Conservation (phyloP, 805 yeast species). For the Teunomyces stri region DNA sequence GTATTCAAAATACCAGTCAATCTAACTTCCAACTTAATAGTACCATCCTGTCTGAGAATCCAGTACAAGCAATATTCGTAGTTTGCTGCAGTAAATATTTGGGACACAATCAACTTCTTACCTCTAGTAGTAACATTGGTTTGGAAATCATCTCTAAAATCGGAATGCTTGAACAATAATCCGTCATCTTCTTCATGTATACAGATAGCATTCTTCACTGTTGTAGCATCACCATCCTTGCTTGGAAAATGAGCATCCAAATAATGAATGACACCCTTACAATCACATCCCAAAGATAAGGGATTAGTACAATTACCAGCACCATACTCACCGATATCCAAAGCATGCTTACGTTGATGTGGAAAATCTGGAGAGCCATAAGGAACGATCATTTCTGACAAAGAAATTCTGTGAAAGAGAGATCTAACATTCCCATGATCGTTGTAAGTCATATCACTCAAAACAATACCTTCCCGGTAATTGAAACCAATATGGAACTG, state of each 20-base stretch:
- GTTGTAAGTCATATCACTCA: slow-evolving; percentile 69
- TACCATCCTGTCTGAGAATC: slow-evolving; percentile 81
- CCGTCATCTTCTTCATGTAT: slow-evolving; percentile 89
- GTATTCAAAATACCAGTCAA: slow-evolving; percentile 84
- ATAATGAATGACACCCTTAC: slow-evolving; percentile 83
- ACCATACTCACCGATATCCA: slow-evolving; percentile 86
- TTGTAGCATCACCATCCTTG: slow-evolving; percentile 64
- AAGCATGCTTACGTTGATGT: slow-evolving; percentile 82
- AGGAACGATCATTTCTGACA: slow-evolving; percentile 83
- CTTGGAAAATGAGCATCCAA: slow-evolving; percentile 74
- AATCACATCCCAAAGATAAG: slow-evolving; percentile 74
- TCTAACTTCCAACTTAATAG: slow-evolving; percentile 74
- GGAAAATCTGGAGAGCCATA: slow-evolving; percentile 79
- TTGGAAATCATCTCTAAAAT: slow-evolving; percentile 75
- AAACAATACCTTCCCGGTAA: slow-evolving; percentile 81
- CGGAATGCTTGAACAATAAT: slow-evolving; percentile 75
- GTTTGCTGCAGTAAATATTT: slow-evolving; percentile 84
- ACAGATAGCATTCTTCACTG: slow-evolving; percentile 75
- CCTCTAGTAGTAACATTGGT: slow-evolving; percentile 76
- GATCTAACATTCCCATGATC: slow-evolving; percentile 75
- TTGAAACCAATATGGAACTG: slow-evolving; percentile 79
- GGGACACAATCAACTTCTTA: slow-evolving; percentile 69
- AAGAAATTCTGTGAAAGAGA: slow-evolving; percentile 73
- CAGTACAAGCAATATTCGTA: slow-evolving; percentile 84
- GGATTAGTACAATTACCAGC: slow-evolving; percentile 86